phyloP scores from a whole-genome alignment of 1,284 basidiomycete genomes.

The Ustilago cynodontis region DNA sequence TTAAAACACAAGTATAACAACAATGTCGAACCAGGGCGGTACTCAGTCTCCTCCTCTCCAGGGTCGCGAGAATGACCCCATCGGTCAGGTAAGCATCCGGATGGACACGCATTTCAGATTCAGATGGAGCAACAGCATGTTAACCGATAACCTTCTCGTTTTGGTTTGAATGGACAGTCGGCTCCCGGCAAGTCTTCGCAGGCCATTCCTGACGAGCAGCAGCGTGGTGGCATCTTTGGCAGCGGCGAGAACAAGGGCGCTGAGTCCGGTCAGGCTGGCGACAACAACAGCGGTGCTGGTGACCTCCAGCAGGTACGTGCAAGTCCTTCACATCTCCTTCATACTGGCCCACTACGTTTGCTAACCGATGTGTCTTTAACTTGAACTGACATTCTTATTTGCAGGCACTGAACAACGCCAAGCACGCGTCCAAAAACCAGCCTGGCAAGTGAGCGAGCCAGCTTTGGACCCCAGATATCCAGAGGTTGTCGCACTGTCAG shows the following conservation, averaged over 20 bases:
- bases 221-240: constrained; percentile 48
- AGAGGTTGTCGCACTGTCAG: background rate
- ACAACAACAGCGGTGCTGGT: constrained; percentile 19
- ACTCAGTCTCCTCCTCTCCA: constrained; percentile 54
- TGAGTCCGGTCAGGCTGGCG: constrained; percentile 38
- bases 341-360: background rate
- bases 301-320: constrained; percentile 27
- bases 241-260: constrained; percentile 33
- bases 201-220: constrained; percentile 49
- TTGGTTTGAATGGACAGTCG: constrained; percentile 19
- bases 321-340: background rate
- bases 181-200: constrained; percentile 46
- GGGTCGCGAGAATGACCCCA: constrained; percentile 53
- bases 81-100: constrained; percentile 44
- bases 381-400: background rate
- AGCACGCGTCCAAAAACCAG: constrained; percentile 34
- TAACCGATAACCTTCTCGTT: background rate
- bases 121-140: background rate
- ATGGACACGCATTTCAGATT: background rate
- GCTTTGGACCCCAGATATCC: background rate
- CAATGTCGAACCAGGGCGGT: constrained; percentile 43
- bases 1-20: background rate
- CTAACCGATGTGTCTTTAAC: background rate
- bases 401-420: constrained; percentile 48
- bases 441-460: constrained; percentile 29